Evolutionary conservation across 371 early-diverging fungal genomes (phyloP).

Genomic region (Mucor racemosus): DNA sequence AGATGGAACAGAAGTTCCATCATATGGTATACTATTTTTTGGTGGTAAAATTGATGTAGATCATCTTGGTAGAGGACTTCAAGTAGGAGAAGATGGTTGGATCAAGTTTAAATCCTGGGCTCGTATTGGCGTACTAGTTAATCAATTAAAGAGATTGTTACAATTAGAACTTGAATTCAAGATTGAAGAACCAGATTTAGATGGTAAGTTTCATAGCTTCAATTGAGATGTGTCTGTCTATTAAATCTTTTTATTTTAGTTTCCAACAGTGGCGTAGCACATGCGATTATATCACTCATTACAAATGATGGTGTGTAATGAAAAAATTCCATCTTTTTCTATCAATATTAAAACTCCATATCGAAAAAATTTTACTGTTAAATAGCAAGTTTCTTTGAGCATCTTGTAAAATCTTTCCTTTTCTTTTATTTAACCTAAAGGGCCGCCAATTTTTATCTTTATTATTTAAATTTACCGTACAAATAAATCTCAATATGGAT

Average conservation of each 20-base stretch:
- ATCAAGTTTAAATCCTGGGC: conserved; percentile 80
- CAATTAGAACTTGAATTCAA: conserved; percentile 71
- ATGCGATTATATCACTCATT: conserved; percentile 30
- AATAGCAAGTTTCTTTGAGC: not conserved
- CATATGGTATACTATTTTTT: conserved; percentile 76
- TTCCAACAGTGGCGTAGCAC: conserved; percentile 29
- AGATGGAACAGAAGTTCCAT: conserved; percentile 72
- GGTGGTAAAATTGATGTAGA: conserved; percentile 74
- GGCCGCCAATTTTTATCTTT: conserved; percentile 26
- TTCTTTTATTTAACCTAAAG: conserved; percentile 26
- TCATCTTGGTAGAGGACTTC: conserved; percentile 66
- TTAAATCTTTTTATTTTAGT: conserved; percentile 6
- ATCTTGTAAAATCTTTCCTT: conserved; percentile 26
- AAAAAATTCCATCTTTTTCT: conserved; percentile 6
- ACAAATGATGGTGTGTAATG: conserved; percentile 30
- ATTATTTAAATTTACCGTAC: conserved; percentile 2
- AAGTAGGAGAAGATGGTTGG: conserved; percentile 62
- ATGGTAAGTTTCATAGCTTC: conserved; percentile 39
- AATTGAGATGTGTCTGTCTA: not conserved
- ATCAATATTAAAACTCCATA: conserved; percentile 1
- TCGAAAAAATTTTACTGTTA: not conserved
- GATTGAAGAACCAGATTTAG: conserved; percentile 69
- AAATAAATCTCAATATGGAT: conserved; percentile 28
- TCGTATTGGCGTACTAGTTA: conserved; percentile 78
- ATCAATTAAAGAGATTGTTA: conserved; percentile 71